Evolutionary conservation across 176 grass and related monocot genomes (phyloP).

Genomic region (Hsuehochloa calcarea): DNA sequence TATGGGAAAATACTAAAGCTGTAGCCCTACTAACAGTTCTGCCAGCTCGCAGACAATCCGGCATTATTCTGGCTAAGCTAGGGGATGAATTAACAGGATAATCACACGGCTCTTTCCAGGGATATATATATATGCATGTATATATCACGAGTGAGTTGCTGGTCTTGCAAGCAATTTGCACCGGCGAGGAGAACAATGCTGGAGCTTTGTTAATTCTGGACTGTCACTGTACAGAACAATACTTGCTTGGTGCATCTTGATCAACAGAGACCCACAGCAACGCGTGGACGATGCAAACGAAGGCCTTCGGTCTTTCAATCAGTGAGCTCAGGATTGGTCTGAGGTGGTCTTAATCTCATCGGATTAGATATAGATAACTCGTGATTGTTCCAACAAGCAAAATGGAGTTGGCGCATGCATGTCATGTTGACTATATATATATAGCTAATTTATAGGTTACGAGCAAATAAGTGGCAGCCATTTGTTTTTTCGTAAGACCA

Average conservation of each 20-base stretch:
- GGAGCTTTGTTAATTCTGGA: background rate
- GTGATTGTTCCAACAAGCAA: no score
- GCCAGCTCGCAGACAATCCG: no score
- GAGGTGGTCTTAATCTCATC: background rate
- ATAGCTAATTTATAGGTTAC: no score
- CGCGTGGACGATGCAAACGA: slow-evolving; percentile 6
- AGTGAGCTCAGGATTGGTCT: background rate
- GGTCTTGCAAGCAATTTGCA: background rate
- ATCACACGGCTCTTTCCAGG: background rate
- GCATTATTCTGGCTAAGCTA: no score
- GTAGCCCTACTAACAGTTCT: no score
- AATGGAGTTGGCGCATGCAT: no score
- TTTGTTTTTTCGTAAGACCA: no score
- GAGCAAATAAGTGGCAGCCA: no score
- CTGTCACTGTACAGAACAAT: background rate
- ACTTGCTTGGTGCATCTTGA: background rate
- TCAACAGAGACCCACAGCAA: background rate
- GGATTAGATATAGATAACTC: no score
- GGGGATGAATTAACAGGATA: background rate
- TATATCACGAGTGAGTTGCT: background rate
- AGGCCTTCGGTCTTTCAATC: background rate
- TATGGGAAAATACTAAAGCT: background rate
- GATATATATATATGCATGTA: background rate
- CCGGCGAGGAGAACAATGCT: background rate
- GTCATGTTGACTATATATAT: no score